A percentile compares a stretch with the other conserved stretches of the same genome.
Evolutionary conservation across 2,329 filamentous ascomycete species (phyloP).

Genomic region (Penicillium oxalicum): DNA sequence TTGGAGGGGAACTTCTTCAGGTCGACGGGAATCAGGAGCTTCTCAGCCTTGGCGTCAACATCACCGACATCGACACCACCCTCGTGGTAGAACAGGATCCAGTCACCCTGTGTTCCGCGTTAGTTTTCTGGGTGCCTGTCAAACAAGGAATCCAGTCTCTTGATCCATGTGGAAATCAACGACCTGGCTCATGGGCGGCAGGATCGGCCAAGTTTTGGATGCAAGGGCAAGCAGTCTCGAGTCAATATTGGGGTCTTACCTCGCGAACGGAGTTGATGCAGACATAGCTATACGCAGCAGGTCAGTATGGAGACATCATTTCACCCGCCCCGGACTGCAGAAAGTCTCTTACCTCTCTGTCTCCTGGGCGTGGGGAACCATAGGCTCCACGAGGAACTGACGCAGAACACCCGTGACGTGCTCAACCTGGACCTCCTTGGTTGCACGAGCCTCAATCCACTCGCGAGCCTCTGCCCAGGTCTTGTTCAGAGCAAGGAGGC

Average conservation of each 20-base stretch:
- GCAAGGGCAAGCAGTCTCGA: neutral
- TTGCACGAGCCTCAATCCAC: constrained; percentile 88
- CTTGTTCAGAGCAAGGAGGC: constrained; percentile 94
- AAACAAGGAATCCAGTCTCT: no score
- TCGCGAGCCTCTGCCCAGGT: constrained; percentile 87
- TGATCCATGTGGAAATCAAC: no score
- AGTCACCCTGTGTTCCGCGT: constrained; percentile 69
- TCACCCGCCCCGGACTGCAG: neutral
- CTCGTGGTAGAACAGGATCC: constrained; percentile 99
- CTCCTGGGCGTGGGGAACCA: constrained; percentile 88
- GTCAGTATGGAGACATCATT: neutral
- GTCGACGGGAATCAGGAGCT: constrained; percentile 95
- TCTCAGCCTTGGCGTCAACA: constrained; percentile 98
- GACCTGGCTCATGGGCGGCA: no score
- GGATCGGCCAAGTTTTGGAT: no score
- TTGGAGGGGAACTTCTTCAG: constrained; percentile 93
- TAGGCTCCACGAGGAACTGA: constrained; percentile 96
- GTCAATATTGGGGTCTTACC: constrained; percentile 57
- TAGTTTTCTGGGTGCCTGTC: neutral
- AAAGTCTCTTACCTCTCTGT: constrained; percentile 59
- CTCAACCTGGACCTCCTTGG: constrained; percentile 91
- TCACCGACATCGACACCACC: constrained; percentile 99
- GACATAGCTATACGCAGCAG: constrained; percentile 65
- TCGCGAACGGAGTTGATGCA: constrained; percentile 99
- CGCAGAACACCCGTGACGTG: constrained; percentile 79